Base-by-base conservation (phyloP, 2,329 filamentous ascomycete genomes). In the Ophiostoma fasciatum region DNA sequence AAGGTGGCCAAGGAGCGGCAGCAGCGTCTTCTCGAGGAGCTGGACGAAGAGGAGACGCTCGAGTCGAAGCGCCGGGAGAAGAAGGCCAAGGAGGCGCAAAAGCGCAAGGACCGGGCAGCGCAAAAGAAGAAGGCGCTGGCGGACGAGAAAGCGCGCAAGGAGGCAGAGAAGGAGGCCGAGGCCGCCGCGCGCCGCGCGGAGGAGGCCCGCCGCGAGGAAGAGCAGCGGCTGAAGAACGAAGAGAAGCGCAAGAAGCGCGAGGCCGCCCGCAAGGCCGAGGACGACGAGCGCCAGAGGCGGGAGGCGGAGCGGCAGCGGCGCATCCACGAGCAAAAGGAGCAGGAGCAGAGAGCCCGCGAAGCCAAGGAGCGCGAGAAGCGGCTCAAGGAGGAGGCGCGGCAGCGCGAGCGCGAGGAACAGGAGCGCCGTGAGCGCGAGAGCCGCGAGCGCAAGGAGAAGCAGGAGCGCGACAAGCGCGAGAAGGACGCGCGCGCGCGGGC, bases 1-100 rank as follows among this genome's bases (percentile, higher is more conserved):
- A 94, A 94, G 56, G 88, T 98, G 4, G 84, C 90, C 14, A 77
- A 79, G 48, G 88, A 98, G 60, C 82, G 90, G 20, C 88, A 94
- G 52, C 70, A 82, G 51, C 85, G 85, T 54, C 74, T 98, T 17
- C 67, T 98, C 19, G 82, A 94, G 53, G 90, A 98, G 56, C 66
- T 94, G 3, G 78, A 87, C 46, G 83, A 93, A 52, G 90, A 98
- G 55, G 72, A 74, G 44, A 74, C 75, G 37, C 72, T 78, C 33
- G 77, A 82, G 42, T 72, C 77, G 35, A 73, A 88, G 55, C 79
- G 81, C 43, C 87, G 90, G 54, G 85, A 82, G 15, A 94, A 94
- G 62, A 94, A 88, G 57, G 82, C 84, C 32, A 84, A 84, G 51
- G 88, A 94, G 51, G 87, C 90, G 13, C 82, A 93, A 55, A 93